Base-by-base conservation (phyloP, 1,139 yeast genomes). In the Candida albicans region DNA sequence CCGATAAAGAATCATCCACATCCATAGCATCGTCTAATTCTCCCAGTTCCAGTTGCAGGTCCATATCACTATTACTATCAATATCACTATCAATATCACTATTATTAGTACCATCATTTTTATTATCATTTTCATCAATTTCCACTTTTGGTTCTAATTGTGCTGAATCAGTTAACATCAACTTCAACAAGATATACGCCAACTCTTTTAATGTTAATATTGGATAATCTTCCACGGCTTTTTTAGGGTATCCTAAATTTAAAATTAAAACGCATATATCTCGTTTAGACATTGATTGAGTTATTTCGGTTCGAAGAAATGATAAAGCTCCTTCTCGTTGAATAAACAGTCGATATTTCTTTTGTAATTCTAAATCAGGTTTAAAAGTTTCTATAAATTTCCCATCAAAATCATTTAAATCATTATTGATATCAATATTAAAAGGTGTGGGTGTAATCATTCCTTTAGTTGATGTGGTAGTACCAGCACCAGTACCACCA, bases 321-420 rank as follows among this genome's bases (percentile, higher is more conserved):
- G 63, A 59, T 50, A 70, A 64, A 31, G 78, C 69, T 0, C 95
- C 95, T 44, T 76, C 63, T n/a, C 65, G 58, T 54, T 82, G 81
- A 46, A 87, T 61, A 52, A 56, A 78, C 45, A 68, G 65, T 45
- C 87, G 73, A 47, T 49, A 47, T 43, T 48, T 35, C 37, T 41
- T 11, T 33, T 40, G 42, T 13, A 49, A n/a, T 25, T 33, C 18
- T 15, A 22, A 30, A 37, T 49, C 43, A 8, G 46, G 50, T n/a
- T 14, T 27, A 29, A 38, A 40, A 13, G 12, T 22, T 7, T 35
- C 39, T 11, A 44, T 39, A 28, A 30, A 35, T 3, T 31, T 30
- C 3, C 8, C 10, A 10, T 6, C 14, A 10, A 15, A 13, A 4
- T 8, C 33, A 6, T 14, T 12, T 12, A 18, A 4, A 8, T 29